phyloP scores from a whole-genome alignment of 192 early-diverging fungal species.

The Rhizophagus prolifer region DNA sequence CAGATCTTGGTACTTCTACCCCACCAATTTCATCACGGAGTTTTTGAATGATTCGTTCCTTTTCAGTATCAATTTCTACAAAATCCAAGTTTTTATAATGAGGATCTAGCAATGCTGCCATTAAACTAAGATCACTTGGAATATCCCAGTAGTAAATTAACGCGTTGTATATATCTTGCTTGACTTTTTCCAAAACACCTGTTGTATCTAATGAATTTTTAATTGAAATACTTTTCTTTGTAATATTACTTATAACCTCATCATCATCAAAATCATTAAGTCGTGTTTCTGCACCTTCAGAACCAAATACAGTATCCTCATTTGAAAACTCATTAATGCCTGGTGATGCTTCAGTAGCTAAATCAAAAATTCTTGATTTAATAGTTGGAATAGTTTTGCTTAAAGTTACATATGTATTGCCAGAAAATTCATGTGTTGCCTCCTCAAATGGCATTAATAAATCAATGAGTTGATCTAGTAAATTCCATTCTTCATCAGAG shows the following conservation, averaged over 20 bases:
- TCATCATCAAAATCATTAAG: background rate
- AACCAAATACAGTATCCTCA: background rate
- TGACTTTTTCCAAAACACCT: background rate
- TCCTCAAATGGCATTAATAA: too few relatives aligned
- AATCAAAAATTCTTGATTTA: background rate
- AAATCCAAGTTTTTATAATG: too few relatives aligned
- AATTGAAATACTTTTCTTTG: conserved; percentile 8
- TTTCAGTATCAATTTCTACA: too few relatives aligned
- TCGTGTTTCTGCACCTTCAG: background rate
- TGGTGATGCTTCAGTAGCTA: too few relatives aligned
- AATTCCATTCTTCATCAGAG: background rate
- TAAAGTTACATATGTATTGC: background rate
- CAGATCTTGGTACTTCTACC: too few relatives aligned
- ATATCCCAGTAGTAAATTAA: too few relatives aligned
- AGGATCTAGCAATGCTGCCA: too few relatives aligned
- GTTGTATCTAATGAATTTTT: background rate
- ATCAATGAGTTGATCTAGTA: background rate
- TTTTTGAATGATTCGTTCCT: too few relatives aligned
- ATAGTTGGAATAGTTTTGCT: background rate
- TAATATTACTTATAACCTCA: too few relatives aligned
- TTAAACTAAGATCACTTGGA: too few relatives aligned
- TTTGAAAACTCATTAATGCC: too few relatives aligned
- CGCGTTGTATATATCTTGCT: background rate
- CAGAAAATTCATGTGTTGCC: background rate
- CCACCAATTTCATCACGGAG: too few relatives aligned